Percentiles rank a stretch among this genome's conserved stretches.
These are phyloP conservation scores for Candida nitratophila DNA, from an alignment of 805 yeast species.

Conservation along the genomic window DNA sequence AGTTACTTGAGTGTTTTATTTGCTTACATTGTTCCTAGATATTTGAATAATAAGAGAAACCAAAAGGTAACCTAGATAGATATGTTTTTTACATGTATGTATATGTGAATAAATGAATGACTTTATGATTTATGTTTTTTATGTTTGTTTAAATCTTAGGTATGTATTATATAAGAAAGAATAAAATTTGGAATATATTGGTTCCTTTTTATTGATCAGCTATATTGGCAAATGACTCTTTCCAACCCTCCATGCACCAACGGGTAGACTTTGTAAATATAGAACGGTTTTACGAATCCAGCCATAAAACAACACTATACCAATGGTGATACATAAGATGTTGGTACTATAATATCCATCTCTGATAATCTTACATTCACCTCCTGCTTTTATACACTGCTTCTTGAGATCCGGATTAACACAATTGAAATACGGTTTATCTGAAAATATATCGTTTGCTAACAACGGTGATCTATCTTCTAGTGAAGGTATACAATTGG, in stretches of 20 bases:
- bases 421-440: slow-evolving; percentile 23
- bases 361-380: slow-evolving; percentile 41
- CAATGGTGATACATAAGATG: slow-evolving; percentile 59
- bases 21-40: slow-evolving; percentile 36
- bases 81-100: too few relatives aligned
- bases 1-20: slow-evolving; percentile 46
- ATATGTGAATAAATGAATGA: too few relatives aligned
- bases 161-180: too few relatives aligned
- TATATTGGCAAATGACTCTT: slow-evolving; percentile 24
- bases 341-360: slow-evolving; percentile 89
- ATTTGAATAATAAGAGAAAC: slow-evolving; percentile 17
- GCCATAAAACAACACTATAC: slow-evolving; percentile 52
- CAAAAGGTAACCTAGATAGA: slow-evolving; percentile 10
- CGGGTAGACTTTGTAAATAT: slow-evolving; percentile 65
- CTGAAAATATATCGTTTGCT: slow-evolving; percentile 16
- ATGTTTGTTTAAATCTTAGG: too few relatives aligned
- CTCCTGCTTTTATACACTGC: slow-evolving; percentile 47
- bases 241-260: slow-evolving; percentile 66
- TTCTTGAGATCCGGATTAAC: slow-evolving; percentile 30
- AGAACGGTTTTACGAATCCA: slow-evolving; percentile 61
- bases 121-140: too few relatives aligned
- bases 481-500: slow-evolving; percentile 42
- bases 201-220: too few relatives aligned
- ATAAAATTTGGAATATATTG: too few relatives aligned
- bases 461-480: not conserved